Base-by-base conservation (phyloP, 2,329 filamentous ascomycete genomes). In the Pseudogymnoascus verrucosus region DNA sequence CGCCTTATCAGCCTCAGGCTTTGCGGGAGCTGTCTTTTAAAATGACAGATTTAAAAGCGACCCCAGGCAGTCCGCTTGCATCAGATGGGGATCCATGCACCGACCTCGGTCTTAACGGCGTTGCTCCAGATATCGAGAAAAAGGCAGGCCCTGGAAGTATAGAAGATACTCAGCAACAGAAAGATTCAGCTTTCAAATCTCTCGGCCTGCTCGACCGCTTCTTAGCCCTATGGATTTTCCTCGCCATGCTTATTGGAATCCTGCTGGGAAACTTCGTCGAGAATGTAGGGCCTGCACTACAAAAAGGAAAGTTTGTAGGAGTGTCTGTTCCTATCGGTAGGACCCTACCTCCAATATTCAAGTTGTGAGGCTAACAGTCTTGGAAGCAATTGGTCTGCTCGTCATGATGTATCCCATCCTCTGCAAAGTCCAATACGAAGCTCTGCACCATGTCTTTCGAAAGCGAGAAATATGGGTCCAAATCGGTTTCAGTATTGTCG, bases 381-480 rank as follows among this genome's bases (percentile, higher is more conserved):
- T 34, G 31, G 31, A 34, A 34, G 31, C 31, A 34, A 78, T 96
- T 59, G 91, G 91, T 0, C 77, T 96, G 0, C 80, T 96, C 1
- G 86, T 96, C 44, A 96, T 96, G 91, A 96, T 96, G 90, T 96
- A 95, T 71, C 92, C 91, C 0, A 96, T 96, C 65, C 78, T 96
- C 0, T 96, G 90, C 81, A 95, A 95, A 74, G 89, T 96, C 5
- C 85, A 85, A 42, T 95, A 86, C 74, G 91, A 96, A 73, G 83
- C 84, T 0, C 76, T 96, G 8, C 89, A 91, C 73, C 77, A 82
- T 2, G 78, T 91, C 3, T 82, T 95, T 64, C 74, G 77, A 2
- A 79, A 85, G 2, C 79, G 79, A 2, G 78, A 78, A 0, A 78
- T 96, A 2, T 96, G 90, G 91, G 84, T 85, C 61, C 91, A 96